A percentile compares a stretch with the other conserved stretches of the same genome.
These are phyloP conservation scores for Hypoxylon sp. DNA, from an alignment of 2,329 filamentous ascomycete species.

Conservation along the genomic window DNA sequence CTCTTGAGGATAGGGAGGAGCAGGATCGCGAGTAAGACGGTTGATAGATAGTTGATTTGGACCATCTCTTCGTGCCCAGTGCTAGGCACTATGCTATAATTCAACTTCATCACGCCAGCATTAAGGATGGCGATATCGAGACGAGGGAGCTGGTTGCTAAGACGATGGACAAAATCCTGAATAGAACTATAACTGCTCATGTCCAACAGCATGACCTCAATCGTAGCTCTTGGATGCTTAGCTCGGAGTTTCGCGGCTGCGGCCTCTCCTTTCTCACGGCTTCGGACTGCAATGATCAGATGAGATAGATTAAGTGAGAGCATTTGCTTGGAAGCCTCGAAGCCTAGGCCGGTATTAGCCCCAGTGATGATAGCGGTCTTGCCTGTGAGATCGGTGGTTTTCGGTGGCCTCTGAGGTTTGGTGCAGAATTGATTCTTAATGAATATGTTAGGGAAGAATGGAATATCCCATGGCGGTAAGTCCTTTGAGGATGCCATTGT, in stretches of 20 bases:
- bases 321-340: slow-evolving; percentile 61
- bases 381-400: slow-evolving; percentile 50
- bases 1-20: slow-evolving; percentile 34
- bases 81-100: background rate
- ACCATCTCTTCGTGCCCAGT: slow-evolving; percentile 33
- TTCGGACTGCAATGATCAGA: slow-evolving; percentile 65
- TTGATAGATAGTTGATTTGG: slow-evolving; percentile 35
- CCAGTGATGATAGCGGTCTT: slow-evolving; percentile 66
- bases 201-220: slow-evolving; percentile 67
- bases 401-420: slow-evolving; percentile 26
- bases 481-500: slow-evolving; percentile 39
- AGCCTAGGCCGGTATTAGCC: slow-evolving; percentile 64
- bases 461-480: slow-evolving; percentile 31
- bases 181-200: slow-evolving; percentile 63
- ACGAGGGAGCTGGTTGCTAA: slow-evolving; percentile 28
- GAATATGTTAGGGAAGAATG: slow-evolving; percentile 34
- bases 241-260: slow-evolving; percentile 56
- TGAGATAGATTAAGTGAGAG: slow-evolving; percentile 57
- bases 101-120: slow-evolving; percentile 21
- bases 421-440: slow-evolving; percentile 35
- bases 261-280: slow-evolving; percentile 58
- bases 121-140: slow-evolving; percentile 37
- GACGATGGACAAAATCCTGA: slow-evolving; percentile 57
- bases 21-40: slow-evolving; percentile 23
- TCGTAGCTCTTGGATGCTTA: slow-evolving; percentile 52